Evolutionary conservation across 305 asterid species (phyloP).

Genomic region (Fraxinus paxiana): DNA sequence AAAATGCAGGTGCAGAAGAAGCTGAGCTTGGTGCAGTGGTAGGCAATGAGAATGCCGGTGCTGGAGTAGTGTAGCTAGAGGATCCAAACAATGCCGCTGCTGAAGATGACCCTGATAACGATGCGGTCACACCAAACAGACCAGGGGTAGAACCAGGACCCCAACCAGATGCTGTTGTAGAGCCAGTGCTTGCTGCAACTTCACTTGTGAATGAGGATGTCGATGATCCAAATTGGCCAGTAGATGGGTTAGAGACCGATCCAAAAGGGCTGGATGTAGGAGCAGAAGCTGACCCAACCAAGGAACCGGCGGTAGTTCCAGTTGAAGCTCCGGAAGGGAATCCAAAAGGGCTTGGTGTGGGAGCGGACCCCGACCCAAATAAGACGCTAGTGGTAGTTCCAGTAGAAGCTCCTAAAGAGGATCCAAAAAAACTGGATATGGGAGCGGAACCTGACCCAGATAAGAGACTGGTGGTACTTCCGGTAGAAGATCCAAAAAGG

Average conservation of each 20-base stretch:
- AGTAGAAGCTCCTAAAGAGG: not conserved
- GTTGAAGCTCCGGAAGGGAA: not conserved
- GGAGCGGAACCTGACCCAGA: constrained; percentile 30
- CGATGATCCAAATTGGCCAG: constrained; percentile 33
- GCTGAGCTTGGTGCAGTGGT: constrained; percentile 24
- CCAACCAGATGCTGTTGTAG: constrained; percentile 29
- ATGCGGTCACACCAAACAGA: constrained; percentile 25
- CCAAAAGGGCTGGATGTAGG: constrained; percentile 24
- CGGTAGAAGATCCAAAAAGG: constrained; percentile 1
- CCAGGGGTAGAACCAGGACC: constrained; percentile 30
- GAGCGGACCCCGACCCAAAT: constrained; percentile 22
- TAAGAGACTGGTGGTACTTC: constrained; percentile 17
- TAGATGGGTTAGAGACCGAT: constrained; percentile 20
- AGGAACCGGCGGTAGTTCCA: not conserved
- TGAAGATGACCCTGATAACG: constrained; percentile 33
- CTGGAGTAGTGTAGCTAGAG: constrained; percentile 23
- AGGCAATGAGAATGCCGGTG: constrained; percentile 23
- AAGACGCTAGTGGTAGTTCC: constrained; percentile 8
- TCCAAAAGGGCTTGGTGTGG: not conserved
- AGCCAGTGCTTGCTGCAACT: constrained; percentile 4
- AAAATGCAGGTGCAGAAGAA: constrained; percentile 36
- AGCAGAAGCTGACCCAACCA: constrained; percentile 30
- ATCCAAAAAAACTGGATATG: not conserved
- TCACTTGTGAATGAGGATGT: constrained; percentile 24
- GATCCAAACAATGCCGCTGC: constrained; percentile 27